Evolutionary conservation across 2,329 filamentous ascomycete species (phyloP), one percentile per base, ranked within the genome.

Genomic region (Grosmannia clavigera): DNA sequence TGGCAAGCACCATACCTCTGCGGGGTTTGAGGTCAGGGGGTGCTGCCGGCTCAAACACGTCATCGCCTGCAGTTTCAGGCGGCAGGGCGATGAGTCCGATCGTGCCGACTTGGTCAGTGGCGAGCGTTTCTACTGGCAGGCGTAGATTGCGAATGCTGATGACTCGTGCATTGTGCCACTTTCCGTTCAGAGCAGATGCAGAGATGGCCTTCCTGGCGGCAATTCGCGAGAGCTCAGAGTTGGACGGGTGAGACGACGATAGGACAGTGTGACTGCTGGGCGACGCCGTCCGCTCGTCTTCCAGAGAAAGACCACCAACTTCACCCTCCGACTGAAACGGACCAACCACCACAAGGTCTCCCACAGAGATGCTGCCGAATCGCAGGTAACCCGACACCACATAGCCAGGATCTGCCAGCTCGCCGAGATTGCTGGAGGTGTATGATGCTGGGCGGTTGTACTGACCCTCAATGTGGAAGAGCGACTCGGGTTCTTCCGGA

Each of bases 391-490:
- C 92, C 51, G 90, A 92, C 6, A 96, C 80, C 16, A 99, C 88
- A n/a, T 83, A 80, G 9, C 86, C 86, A 25, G 76, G 72, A 58
- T 81, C 78, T 43, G 73, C 70, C 54, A 76, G 69, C 6, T 71
- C 70, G 9, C 72, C 67, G 61, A 75, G 68, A 60, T 76, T 71
- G 19, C 72, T 70, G n/a, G 74, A 70, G 5, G 81, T 76, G 63
- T 84, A 84, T 1, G 84, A 82, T 0, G 81, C 80, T 1, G 86
- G 82, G 16, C 92, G 81, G 61, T 82, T 88, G 70, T 95, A 97
- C 1, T 91, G 84, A 66, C 96, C 92, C 69, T 97, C 92, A 29
- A 97, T 82, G 68, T 96, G 88, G 68, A 97, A 97, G 2, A 96
- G 74, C 40, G 81, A 81, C 5, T 76, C 75, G 1, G 84, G 81